Evolutionary conservation across 2,329 filamentous ascomycete species (phyloP).

Genomic region (Akanthomyces muscarius): DNA sequence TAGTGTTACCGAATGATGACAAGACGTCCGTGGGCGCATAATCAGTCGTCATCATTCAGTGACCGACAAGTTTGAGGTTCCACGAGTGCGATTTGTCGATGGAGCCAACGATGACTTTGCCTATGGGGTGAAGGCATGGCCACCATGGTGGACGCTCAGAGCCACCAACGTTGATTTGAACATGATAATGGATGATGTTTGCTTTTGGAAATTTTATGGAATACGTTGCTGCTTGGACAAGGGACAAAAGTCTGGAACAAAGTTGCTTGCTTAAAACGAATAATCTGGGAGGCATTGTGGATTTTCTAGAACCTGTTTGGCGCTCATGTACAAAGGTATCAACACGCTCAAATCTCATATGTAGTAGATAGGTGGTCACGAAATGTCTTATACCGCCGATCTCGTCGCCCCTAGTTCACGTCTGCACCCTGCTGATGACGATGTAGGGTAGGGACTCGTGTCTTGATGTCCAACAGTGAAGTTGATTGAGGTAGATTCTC

Average conservation of each 20-base stretch:
- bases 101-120: neutral
- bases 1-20: neutral
- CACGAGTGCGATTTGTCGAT: neutral
- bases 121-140: no score
- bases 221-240: no score
- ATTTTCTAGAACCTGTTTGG: neutral
- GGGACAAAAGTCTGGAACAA: neutral
- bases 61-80: neutral
- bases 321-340: neutral
- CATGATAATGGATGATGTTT: neutral
- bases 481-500: no score
- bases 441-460: no score
- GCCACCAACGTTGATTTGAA: no score
- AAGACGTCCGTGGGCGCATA: neutral
- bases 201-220: neutral
- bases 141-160: no score
- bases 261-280: neutral
- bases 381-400: no score
- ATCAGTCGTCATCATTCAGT: neutral
- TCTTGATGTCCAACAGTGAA: no score
- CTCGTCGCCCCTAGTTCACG: no score
- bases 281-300: neutral
- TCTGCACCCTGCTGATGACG: no score
- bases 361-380: no score
- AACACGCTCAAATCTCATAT: no score